phyloP scores from a whole-genome alignment of 495 filamentous ascomycete species.

The Aspergillus sparsus region DNA sequence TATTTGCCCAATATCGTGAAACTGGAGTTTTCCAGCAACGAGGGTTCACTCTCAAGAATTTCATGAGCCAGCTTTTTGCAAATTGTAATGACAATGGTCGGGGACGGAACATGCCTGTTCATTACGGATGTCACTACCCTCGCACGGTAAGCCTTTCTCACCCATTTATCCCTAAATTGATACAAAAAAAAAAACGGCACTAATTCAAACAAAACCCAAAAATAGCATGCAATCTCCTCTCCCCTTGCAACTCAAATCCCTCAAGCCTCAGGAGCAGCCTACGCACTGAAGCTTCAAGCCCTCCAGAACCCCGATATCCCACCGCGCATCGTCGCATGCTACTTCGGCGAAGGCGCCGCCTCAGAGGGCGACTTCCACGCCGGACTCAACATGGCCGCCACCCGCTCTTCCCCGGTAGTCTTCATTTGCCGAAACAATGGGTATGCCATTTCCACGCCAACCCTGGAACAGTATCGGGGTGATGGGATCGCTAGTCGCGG shows the following conservation, averaged over 20 bases:
- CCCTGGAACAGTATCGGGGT: constrained; percentile 93
- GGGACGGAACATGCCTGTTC: constrained; percentile 97
- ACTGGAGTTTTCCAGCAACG: constrained; percentile 87
- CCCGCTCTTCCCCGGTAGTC: constrained; percentile 83
- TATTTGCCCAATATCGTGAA: constrained; percentile 96
- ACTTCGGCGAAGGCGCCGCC: constrained; percentile 97
- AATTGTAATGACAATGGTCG: constrained; percentile 78
- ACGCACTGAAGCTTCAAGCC: constrained; percentile 86
- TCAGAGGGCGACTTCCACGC: constrained; percentile 98
- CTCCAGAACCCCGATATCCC: constrained; percentile 66
- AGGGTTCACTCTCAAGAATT: constrained; percentile 81
- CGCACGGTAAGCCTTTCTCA: constrained; percentile 64
- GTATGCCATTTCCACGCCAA: constrained; percentile 93
- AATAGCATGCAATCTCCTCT: constrained; percentile 87
- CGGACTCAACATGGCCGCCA: constrained; percentile 94
- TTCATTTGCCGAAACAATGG: constrained; percentile 99
- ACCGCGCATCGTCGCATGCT: constrained; percentile 77
- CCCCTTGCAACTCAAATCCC: constrained; percentile 94
- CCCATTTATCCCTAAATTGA: background rate
- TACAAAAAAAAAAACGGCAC: background rate
- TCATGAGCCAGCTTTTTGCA: constrained; percentile 95
- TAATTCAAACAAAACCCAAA: constrained; percentile 10
- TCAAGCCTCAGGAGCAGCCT: constrained; percentile 90
- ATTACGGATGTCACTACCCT: constrained; percentile 82
- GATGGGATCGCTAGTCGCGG: constrained; percentile 95